Percentiles rank a stretch among this genome's conserved stretches.
Evolutionary conservation across 2,329 filamentous ascomycete genomes (phyloP).

Genomic region (Paecilomyces sp.): DNA sequence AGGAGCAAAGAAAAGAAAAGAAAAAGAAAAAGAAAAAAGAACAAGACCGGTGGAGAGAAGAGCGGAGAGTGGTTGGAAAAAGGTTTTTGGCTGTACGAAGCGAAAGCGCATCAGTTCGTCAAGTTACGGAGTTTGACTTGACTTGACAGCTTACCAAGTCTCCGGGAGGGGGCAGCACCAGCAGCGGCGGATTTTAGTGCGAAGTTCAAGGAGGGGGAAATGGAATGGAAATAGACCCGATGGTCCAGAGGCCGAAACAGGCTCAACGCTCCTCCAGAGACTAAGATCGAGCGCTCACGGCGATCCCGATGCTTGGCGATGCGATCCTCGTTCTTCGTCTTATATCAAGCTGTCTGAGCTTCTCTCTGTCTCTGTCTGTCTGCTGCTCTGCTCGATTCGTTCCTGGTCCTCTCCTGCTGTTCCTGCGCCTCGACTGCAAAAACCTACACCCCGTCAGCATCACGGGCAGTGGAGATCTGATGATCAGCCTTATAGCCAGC

Average conservation of each 20-base stretch:
- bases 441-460: not conserved
- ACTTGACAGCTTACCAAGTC: not conserved
- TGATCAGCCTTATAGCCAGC: not conserved
- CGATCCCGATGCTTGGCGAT: not conserved
- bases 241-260: not conserved
- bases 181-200: not conserved
- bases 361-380: not conserved
- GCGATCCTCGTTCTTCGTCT: not conserved
- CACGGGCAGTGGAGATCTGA: not conserved
- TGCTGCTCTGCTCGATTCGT: not conserved
- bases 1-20: not conserved
- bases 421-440: not conserved
- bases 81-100: not conserved
- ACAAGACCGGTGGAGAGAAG: not conserved
- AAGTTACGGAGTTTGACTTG: not conserved
- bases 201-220: not conserved
- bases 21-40: not conserved
- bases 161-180: not conserved
- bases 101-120: not conserved
- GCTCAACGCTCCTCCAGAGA: not conserved
- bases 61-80: not conserved
- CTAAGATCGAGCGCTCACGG: not conserved
- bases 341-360: not conserved
- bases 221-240: not conserved
- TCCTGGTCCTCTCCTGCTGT: not conserved